A percentile compares a stretch with the other conserved stretches of the same genome.
These are phyloP conservation scores for Eutrema japonicum DNA, from an alignment of 345 rosid species.

Conservation along the genomic window DNA sequence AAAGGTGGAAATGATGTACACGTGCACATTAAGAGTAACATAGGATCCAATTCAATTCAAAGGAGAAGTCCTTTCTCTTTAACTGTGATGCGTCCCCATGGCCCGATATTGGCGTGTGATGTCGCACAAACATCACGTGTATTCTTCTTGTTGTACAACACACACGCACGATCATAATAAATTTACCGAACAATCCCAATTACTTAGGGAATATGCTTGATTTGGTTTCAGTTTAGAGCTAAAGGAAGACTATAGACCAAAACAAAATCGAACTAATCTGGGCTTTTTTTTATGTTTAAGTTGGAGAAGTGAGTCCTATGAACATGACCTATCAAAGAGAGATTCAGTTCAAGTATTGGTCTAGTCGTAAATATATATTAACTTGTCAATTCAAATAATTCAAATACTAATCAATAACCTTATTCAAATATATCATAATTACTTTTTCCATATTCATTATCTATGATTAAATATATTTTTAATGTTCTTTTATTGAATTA, in stretches of 20 bases:
- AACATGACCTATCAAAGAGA: background rate
- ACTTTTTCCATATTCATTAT: background rate
- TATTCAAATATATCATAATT: background rate
- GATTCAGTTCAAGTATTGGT: background rate
- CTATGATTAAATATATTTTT: background rate
- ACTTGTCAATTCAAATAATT: background rate
- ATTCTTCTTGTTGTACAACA: constrained; percentile 22
- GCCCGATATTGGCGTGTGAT: constrained; percentile 42
- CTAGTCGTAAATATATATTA: background rate
- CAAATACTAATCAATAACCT: background rate
- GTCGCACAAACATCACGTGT: constrained; percentile 42
- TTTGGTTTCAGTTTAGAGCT: constrained; percentile 8
- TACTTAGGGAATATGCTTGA: constrained; percentile 13
- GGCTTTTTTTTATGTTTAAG: background rate
- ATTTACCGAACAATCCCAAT: constrained; percentile 26
- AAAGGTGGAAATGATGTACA: constrained; percentile 24
- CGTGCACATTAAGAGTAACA: constrained; percentile 32
- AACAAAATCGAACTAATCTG: constrained; percentile 8
- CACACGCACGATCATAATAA: constrained; percentile 26
- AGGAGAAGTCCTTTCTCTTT: constrained; percentile 42
- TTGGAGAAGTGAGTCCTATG: background rate
- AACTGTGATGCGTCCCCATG: constrained; percentile 41
- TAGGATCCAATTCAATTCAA: constrained; percentile 42
- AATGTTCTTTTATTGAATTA: background rate
- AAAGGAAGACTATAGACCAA: constrained; percentile 3